Conservation (phyloP, 2,329 filamentous ascomycete genomes). For the Pseudogymnoascus sp. region DNA sequence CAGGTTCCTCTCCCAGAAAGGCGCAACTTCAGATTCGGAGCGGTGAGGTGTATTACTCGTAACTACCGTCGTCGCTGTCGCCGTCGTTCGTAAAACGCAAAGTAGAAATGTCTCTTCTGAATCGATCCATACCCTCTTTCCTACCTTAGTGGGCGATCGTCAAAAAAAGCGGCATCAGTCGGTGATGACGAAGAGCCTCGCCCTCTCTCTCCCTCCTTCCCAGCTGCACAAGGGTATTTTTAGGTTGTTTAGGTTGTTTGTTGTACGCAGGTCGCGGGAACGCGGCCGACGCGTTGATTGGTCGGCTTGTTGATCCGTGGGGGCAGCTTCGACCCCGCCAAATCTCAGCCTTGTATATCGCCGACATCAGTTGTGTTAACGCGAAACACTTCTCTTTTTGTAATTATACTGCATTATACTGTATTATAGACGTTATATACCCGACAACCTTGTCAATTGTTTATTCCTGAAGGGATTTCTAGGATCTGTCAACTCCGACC, state of each 20-base stretch:
- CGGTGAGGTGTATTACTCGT: not conserved
- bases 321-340: not conserved
- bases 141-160: not conserved
- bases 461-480: not conserved
- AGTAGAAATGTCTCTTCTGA: not conserved
- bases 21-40: not conserved
- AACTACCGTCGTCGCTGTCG: not conserved
- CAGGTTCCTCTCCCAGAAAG: not conserved
- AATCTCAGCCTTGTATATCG: slow-evolving; percentile 7
- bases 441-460: not conserved
- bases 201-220: not conserved
- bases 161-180: not conserved
- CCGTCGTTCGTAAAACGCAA: not conserved
- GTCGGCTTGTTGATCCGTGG: not conserved
- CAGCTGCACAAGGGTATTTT: slow-evolving; percentile 2
- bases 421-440: not conserved
- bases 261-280: not conserved
- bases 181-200: slow-evolving; percentile 5
- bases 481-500: not conserved
- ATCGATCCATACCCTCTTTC: slow-evolving; percentile 2
- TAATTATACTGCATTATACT: slow-evolving; percentile 1
- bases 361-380: not conserved
- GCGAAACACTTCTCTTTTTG: not conserved
- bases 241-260: slow-evolving; percentile 8
- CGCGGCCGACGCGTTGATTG: slow-evolving; percentile 10